These are phyloP conservation scores for Buxus sempervirens DNA, from an alignment of 164 flowering plant species.

Conservation along the genomic window DNA sequence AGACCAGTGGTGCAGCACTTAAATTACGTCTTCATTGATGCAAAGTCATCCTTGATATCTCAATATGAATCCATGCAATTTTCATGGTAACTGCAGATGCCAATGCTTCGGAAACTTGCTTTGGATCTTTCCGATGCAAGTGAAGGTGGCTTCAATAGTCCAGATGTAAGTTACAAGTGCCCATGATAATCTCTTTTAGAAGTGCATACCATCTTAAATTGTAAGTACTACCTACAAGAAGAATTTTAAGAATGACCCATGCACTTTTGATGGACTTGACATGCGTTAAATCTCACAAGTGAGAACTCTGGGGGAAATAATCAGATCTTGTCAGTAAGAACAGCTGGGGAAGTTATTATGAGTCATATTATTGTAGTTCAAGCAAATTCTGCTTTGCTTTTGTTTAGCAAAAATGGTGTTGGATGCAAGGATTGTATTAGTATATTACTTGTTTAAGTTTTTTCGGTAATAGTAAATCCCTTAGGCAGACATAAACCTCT, in stretches of 20 bases:
- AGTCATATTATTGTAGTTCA: too few relatives aligned
- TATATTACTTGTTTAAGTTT: too few relatives aligned
- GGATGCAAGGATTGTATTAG: too few relatives aligned
- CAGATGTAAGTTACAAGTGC: conserved; percentile 45
- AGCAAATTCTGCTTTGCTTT: too few relatives aligned
- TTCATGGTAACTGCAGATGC: conserved; percentile 41
- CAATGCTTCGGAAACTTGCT: conserved; percentile 68
- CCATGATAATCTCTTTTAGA: neutral
- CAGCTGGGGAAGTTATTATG: too few relatives aligned
- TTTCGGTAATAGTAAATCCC: too few relatives aligned
- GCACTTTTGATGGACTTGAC: neutral
- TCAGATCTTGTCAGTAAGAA: too few relatives aligned
- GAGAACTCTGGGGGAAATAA: neutral
- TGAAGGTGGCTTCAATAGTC: conserved; percentile 58
- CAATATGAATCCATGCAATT: neutral
- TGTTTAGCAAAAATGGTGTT: too few relatives aligned
- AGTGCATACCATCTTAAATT: too few relatives aligned
- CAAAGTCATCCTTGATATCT: neutral
- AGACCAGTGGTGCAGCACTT: conserved; percentile 4
- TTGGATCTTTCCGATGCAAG: conserved; percentile 70
- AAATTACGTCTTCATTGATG: neutral
- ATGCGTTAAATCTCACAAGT: neutral
- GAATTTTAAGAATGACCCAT: neutral
- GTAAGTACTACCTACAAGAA: too few relatives aligned
- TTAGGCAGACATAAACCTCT: too few relatives aligned